Percentiles rank a stretch among this genome's conserved stretches.
Evolutionary conservation across 1,284 basidiomycete species (phyloP).

Genomic region (Trichosporon faecale): DNA sequence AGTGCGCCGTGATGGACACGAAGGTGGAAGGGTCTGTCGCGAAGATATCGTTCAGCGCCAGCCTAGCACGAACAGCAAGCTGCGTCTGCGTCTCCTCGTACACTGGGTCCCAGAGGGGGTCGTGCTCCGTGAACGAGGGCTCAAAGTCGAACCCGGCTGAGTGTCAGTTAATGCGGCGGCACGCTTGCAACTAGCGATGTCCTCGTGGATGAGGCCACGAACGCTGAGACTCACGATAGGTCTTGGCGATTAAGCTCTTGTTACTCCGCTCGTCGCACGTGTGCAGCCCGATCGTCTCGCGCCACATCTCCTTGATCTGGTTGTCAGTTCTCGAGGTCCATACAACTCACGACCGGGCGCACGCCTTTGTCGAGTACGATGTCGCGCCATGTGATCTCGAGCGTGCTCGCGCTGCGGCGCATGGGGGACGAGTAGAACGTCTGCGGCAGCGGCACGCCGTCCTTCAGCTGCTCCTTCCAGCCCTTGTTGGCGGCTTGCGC

Average conservation of each 20-base stretch:
- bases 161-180: no score
- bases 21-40: constrained; percentile 35
- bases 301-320: constrained; percentile 35
- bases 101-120: constrained; percentile 38
- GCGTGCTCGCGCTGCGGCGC: constrained; percentile 34
- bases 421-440: constrained; percentile 41
- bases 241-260: constrained; percentile 27
- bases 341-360: constrained; percentile 14
- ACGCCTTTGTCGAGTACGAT: constrained; percentile 25
- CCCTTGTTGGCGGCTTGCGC: constrained; percentile 31
- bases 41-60: constrained; percentile 42
- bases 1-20: constrained; percentile 47
- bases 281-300: constrained; percentile 40
- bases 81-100: constrained; percentile 36
- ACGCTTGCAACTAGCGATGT: no score
- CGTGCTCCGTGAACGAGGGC: constrained; percentile 41
- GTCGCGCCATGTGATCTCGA: constrained; percentile 42
- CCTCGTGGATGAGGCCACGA: no score
- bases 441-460: constrained; percentile 37
- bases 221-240: constrained; percentile 30
- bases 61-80: constrained; percentile 32
- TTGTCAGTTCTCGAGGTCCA: not conserved
- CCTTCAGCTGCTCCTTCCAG: constrained; percentile 36
- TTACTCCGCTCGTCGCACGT: constrained; percentile 43
- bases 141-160: constrained; percentile 38